Conservation (phyloP, 176 grass and related monocot species). For the Zoysia japonica region DNA sequence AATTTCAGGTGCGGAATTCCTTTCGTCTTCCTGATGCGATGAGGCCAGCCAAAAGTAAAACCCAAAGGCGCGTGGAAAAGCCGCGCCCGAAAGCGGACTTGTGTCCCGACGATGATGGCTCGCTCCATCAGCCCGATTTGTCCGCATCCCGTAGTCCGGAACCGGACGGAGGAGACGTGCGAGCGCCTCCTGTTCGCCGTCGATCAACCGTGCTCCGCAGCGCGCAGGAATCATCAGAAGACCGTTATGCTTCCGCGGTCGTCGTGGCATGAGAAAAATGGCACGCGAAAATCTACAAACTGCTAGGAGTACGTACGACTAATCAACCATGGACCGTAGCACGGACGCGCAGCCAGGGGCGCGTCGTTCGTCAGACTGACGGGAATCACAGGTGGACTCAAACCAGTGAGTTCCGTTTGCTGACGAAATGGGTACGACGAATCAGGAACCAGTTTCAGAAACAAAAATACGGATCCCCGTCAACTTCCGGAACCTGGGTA, state of each 20-base stretch:
- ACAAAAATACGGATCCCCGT: too few relatives aligned
- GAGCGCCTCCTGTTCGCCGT: neutral
- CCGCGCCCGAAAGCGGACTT: neutral
- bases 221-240: neutral
- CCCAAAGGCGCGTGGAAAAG: constrained; percentile 47
- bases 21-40: neutral
- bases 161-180: neutral
- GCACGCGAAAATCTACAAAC: neutral
- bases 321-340: neutral
- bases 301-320: neutral
- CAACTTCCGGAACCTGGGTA: neutral
- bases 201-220: neutral
- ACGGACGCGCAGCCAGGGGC: neutral
- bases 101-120: neutral
- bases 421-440: neutral
- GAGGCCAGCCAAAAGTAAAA: constrained; percentile 14
- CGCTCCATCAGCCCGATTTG: neutral
- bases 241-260: neutral
- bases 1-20: constrained; percentile 24
- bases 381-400: neutral
- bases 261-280: neutral
- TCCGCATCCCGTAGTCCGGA: constrained; percentile 10
- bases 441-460: neutral
- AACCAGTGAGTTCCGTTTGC: neutral
- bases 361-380: constrained; percentile 7